These are phyloP conservation scores for Carallia brachiata DNA, from an alignment of 345 rosid species.

Conservation along the genomic window DNA sequence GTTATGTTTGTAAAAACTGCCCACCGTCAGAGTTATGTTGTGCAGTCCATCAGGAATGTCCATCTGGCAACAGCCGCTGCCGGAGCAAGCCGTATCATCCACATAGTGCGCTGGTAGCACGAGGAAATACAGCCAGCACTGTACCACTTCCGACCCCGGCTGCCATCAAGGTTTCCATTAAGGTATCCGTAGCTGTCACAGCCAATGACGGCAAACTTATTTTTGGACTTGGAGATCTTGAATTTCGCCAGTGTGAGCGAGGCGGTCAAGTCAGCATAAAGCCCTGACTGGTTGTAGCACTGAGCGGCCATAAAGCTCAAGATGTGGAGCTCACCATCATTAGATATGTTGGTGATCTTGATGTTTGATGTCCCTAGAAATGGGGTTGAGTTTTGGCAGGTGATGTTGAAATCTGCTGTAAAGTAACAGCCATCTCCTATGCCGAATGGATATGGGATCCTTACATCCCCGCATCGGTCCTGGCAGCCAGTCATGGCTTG, in stretches of 20 bases:
- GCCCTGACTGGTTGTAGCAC: constrained; percentile 8
- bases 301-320: not conserved
- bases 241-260: constrained; percentile 13
- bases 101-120: constrained; percentile 5
- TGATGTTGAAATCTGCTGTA: not conserved
- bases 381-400: not conserved
- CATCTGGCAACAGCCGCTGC: constrained; percentile 39
- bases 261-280: not conserved
- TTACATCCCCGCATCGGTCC: constrained; percentile 6
- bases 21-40: fast-evolving
- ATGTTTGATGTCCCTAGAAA: not conserved
- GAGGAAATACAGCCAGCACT: constrained; percentile 19
- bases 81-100: constrained; percentile 27
- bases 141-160: not conserved
- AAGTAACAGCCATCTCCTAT: not conserved
- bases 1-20: not conserved
- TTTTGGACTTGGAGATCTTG: constrained; percentile 22
- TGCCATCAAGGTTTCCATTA: not conserved
- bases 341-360: constrained; percentile 12
- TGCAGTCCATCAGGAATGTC: constrained; percentile 16
- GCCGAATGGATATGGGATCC: constrained; percentile 29
- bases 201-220: constrained; percentile 30
- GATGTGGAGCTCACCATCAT: constrained; percentile 18
- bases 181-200: constrained; percentile 24
- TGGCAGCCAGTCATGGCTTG: not conserved